These are phyloP conservation scores for Entomortierella beljakovae DNA, from an alignment of 192 early-diverging fungal species.

Conservation along the genomic window DNA sequence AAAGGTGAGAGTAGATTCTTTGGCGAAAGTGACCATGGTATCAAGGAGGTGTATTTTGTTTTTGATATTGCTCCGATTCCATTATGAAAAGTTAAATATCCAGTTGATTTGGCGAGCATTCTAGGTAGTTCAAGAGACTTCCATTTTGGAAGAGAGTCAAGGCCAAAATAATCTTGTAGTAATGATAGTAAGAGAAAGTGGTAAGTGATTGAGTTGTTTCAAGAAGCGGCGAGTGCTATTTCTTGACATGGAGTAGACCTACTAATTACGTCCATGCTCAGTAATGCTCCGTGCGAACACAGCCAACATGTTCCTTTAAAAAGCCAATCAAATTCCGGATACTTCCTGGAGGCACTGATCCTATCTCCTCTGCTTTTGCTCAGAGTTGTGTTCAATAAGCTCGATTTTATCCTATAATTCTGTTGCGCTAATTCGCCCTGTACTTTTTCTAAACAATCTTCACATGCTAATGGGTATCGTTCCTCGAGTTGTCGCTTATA, in stretches of 20 bases:
- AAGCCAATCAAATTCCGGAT: conserved; percentile 24
- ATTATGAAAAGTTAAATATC: background rate
- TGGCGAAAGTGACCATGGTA: conserved; percentile 15
- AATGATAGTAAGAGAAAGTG: background rate
- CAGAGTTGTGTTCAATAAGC: conserved; percentile 24
- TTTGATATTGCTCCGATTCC: background rate
- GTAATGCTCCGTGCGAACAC: conserved; percentile 2
- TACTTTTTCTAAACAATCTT: conserved; percentile 31
- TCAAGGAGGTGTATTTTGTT: background rate
- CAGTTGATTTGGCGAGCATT: background rate
- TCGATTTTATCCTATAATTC: conserved; percentile 37
- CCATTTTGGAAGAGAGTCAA: background rate
- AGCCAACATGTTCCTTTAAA: conserved; percentile 17
- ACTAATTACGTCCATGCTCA: conserved; percentile 11
- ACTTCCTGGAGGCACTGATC: conserved; percentile 21
- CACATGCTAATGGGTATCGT: conserved; percentile 41
- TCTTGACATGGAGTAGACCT: background rate
- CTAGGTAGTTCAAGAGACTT: background rate
- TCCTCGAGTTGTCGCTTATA: conserved; percentile 38
- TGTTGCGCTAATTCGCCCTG: conserved; percentile 25
- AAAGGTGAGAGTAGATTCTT: background rate
- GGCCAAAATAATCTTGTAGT: conserved; percentile 6
- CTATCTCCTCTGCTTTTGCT: conserved; percentile 37
- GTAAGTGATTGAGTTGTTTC: background rate
- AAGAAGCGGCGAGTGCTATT: background rate